Evolutionary conservation across 192 early-diverging fungal species (phyloP), one percentile per base, ranked within the genome.

Genomic region (Geosiphon pyriformis): DNA sequence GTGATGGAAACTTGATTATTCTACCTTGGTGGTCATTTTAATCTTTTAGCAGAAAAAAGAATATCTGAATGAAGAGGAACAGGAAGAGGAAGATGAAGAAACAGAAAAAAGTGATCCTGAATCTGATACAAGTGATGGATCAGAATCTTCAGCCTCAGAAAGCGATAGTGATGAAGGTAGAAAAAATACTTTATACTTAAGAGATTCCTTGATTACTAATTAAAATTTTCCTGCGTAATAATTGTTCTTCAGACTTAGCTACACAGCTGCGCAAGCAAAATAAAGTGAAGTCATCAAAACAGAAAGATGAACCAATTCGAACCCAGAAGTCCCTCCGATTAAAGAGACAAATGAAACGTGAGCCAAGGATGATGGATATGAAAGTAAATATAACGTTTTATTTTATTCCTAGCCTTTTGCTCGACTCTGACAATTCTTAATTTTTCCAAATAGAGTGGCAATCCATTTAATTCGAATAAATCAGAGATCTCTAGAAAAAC

Each of bases 91-190:
- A 18, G 63, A 54, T 1, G 31, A 66, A 17, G 33, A 67, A 2
- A 18, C 67, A 2, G 72, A 74, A 47, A 70, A 74, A 8, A 37
- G 4, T 6, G 68, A 68, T 11, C 42, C 51, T 4, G 67, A 74
- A n/a, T 35, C 49, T 18, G 69, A 67, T 37, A 71, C 74, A 46
- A 72, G 73, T 31, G 54, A 53, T 30, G 50, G 17, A 17, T 54
- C 61, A 47, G 33, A 4, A 18, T 23, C 47, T 32, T 42, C 32
- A 18, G 22, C 23, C 25, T 55, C 61, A 26, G 72, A 67, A 58
- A 75, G 66, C 26, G 75, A 76, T 42, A 72, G 70, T 50, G 78
- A 80, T 30, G 78, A 80, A 20, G 78, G 63, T 65, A 65, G n/a
- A 1, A 15, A 8, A n/a, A 22, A 22, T n/a, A 20, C 31, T 1